These are phyloP conservation scores for Bruguiera hainesii DNA, from an alignment of 441 rosid genomes.

Conservation along the genomic window DNA sequence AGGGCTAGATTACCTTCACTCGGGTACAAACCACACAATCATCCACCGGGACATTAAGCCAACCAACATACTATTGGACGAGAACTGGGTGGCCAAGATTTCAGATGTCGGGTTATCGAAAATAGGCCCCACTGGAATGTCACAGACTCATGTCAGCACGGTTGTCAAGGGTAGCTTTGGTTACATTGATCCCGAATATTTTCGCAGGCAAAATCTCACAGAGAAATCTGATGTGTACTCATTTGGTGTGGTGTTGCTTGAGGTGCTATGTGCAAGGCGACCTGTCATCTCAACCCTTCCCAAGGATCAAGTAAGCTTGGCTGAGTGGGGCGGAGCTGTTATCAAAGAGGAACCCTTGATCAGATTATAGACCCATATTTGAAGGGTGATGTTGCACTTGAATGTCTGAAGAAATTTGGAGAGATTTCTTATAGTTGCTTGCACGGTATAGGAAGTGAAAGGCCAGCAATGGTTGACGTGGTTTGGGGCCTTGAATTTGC, in stretches of 20 bases:
- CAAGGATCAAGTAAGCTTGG: slow-evolving; percentile 28
- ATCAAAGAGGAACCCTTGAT: slow-evolving; percentile 17
- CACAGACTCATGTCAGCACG: slow-evolving; percentile 29
- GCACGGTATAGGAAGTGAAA: slow-evolving; percentile 2
- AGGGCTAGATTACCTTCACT: slow-evolving; percentile 31
- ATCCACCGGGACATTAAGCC: slow-evolving; percentile 42
- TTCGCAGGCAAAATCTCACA: slow-evolving; percentile 28
- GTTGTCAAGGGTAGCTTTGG: slow-evolving; percentile 36
- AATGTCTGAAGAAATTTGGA: slow-evolving; percentile 25
- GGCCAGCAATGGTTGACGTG: slow-evolving; percentile 31
- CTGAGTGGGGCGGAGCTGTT: slow-evolving; percentile 27
- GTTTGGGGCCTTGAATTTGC: slow-evolving; percentile 28
- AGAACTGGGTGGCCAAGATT: slow-evolving; percentile 38
- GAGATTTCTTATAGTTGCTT: slow-evolving; percentile 29
- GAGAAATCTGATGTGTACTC: slow-evolving; percentile 46
- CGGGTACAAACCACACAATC: slow-evolving; percentile 20
- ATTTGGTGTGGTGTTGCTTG: slow-evolving; percentile 38
- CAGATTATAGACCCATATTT: slow-evolving; percentile 31
- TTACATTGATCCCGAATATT: slow-evolving; percentile 41
- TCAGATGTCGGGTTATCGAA: slow-evolving; percentile 37
- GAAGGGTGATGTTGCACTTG: slow-evolving; percentile 19
- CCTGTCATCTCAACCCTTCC: not conserved
- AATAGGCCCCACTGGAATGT: slow-evolving; percentile 19
- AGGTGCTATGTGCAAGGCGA: slow-evolving; percentile 35
- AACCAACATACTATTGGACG: slow-evolving; percentile 30